Conservation (phyloP, 2,329 filamentous ascomycete genomes). For the Sarocladiaceae sp. region DNA sequence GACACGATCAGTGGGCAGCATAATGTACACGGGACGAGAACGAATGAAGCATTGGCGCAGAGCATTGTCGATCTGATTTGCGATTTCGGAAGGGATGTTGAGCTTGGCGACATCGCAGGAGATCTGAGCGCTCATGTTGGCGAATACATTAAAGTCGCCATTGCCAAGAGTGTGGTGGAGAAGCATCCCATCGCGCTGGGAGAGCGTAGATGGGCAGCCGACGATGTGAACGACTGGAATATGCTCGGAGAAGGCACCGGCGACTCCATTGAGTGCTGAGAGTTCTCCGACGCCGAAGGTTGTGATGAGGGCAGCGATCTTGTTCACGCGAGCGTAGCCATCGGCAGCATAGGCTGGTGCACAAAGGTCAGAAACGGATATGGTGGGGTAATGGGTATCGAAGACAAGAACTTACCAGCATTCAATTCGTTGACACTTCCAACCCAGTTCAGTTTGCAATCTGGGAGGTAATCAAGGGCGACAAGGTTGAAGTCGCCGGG, state of each 20-base stretch:
- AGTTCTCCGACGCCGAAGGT: constrained; percentile 73
- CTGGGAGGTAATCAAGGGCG: constrained; percentile 61
- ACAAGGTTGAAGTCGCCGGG: constrained; percentile 71
- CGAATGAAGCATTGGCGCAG: constrained; percentile 70
- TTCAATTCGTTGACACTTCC: constrained; percentile 71
- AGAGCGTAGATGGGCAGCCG: constrained; percentile 44
- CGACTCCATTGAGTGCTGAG: constrained; percentile 70
- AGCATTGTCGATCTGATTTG: constrained; percentile 72
- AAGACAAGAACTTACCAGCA: constrained; percentile 45
- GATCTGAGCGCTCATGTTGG: constrained; percentile 70
- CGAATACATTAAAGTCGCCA: constrained; percentile 79
- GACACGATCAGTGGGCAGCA: constrained; percentile 77
- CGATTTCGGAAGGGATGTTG: constrained; percentile 64
- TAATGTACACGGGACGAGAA: constrained; percentile 78
- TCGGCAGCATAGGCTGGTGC: constrained; percentile 68
- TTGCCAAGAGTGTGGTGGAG: constrained; percentile 70
- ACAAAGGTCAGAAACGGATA: neutral
- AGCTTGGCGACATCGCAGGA: constrained; percentile 69
- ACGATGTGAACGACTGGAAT: constrained; percentile 70
- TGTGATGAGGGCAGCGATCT: constrained; percentile 66
- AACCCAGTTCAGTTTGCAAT: constrained; percentile 58
- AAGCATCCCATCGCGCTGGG: constrained; percentile 43
- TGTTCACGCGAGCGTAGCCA: constrained; percentile 70
- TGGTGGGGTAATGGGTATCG: no score
- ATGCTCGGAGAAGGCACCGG: constrained; percentile 69